These are phyloP conservation scores for Annulohypoxylon truncatum DNA, from an alignment of 2,329 filamentous ascomycete species.

Conservation along the genomic window DNA sequence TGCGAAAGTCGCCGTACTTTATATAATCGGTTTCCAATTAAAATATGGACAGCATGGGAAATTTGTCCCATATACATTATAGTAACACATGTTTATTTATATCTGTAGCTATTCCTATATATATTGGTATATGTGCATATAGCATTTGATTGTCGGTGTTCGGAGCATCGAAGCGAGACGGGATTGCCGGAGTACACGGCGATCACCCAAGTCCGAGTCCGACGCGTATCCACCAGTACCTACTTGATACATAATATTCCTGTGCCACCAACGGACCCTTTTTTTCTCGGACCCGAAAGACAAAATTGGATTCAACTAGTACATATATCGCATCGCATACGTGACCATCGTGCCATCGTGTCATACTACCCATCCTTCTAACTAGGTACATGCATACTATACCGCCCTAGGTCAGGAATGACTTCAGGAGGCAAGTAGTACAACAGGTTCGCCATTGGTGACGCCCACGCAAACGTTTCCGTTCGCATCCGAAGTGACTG, in stretches of 20 bases:
- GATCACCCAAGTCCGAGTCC: slow-evolving; percentile 27
- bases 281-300: not conserved
- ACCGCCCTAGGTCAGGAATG: not conserved
- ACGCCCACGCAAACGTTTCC: slow-evolving; percentile 57
- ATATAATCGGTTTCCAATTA: too few species aligned
- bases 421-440: slow-evolving; percentile 46
- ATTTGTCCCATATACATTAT: not conserved
- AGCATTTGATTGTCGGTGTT: slow-evolving; percentile 11
- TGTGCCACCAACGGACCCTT: not conserved
- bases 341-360: not conserved
- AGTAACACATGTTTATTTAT: not conserved
- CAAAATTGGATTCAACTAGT: not conserved
- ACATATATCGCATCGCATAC: not conserved
- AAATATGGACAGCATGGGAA: too few species aligned
- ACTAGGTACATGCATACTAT: too few species aligned
- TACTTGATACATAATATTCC: not conserved
- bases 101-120: not conserved
- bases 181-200: slow-evolving; percentile 13
- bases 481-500: slow-evolving; percentile 53
- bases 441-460: slow-evolving; percentile 57
- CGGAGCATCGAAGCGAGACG: not conserved
- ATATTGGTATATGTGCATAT: not conserved
- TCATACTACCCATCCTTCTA: not conserved
- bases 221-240: not conserved
- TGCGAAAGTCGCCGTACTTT: too few species aligned